Conservation (phyloP, 441 rosid genomes). For the Capsella rubella region DNA sequence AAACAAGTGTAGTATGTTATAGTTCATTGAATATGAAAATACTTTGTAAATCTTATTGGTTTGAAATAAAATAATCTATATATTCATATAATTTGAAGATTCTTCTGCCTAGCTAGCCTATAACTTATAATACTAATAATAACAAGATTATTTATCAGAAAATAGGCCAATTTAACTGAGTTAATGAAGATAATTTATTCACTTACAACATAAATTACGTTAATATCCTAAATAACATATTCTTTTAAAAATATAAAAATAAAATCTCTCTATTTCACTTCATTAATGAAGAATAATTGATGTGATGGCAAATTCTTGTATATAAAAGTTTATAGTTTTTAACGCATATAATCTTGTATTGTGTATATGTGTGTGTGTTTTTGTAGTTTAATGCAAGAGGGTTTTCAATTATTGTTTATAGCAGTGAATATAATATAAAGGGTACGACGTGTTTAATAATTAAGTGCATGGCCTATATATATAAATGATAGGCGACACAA, state of each 20-base stretch:
- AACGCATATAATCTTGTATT: too few species aligned
- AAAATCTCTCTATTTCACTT: neutral
- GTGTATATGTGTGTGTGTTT: too few species aligned
- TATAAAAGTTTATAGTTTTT: neutral
- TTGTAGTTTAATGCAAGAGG: neutral
- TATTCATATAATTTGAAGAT: neutral
- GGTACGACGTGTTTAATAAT: constrained; percentile 16
- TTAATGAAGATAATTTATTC: neutral
- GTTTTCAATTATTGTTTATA: constrained; percentile 13
- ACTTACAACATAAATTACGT: neutral
- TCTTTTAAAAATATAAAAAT: neutral
- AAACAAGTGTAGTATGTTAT: constrained; percentile 1
- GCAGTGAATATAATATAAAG: constrained; percentile 22
- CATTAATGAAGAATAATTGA: too few species aligned
- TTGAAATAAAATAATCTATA: neutral
- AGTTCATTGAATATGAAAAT: constrained; percentile 16
- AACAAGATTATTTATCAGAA: neutral
- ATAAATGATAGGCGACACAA: constrained; percentile 31
- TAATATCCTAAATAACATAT: neutral
- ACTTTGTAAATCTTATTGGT: neutral
- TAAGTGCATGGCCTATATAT: constrained; percentile 38
- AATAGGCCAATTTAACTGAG: neutral
- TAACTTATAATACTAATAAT: constrained; percentile 5
- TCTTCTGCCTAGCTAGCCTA: constrained; percentile 23
- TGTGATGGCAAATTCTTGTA: too few species aligned